Evolutionary conservation across 192 early-diverging fungal genomes (phyloP).

Genomic region (Obelidium mucronatum): DNA sequence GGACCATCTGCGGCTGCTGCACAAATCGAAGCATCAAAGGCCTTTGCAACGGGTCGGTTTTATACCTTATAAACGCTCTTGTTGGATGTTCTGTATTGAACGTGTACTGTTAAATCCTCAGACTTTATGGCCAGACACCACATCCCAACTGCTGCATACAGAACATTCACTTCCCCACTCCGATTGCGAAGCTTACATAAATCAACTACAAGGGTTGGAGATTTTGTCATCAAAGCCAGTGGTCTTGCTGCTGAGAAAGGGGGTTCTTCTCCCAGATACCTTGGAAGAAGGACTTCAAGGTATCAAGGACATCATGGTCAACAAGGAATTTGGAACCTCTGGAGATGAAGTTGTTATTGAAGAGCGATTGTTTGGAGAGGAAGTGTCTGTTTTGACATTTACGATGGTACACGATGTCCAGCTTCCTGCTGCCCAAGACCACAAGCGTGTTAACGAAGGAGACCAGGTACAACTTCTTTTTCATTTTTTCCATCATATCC

Average conservation of each 20-base stretch:
- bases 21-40: constrained; percentile 96
- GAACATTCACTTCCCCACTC: constrained; percentile 83
- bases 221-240: constrained; percentile 94
- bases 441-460: constrained; percentile 95
- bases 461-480: constrained; percentile 72
- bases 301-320: constrained; percentile 89
- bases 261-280: constrained; percentile 88
- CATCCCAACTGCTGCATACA: constrained; percentile 95
- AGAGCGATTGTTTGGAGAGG: constrained; percentile 92
- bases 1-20: constrained; percentile 92
- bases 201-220: constrained; percentile 48
- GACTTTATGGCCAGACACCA: constrained; percentile 97
- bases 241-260: constrained; percentile 98
- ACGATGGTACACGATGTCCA: constrained; percentile 95
- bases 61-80: no score
- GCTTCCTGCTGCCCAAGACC: constrained; percentile 96
- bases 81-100: no score
- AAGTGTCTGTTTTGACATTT: constrained; percentile 90
- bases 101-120: no score
- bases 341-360: constrained; percentile 92
- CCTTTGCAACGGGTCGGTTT: constrained; percentile 98
- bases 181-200: constrained; percentile 73
- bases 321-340: constrained; percentile 83
- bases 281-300: constrained; percentile 86
- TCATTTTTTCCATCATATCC: no score